Evolutionary conservation across 2,329 filamentous ascomycete genomes (phyloP).

Genomic region (Sordariomycetes sp.): DNA sequence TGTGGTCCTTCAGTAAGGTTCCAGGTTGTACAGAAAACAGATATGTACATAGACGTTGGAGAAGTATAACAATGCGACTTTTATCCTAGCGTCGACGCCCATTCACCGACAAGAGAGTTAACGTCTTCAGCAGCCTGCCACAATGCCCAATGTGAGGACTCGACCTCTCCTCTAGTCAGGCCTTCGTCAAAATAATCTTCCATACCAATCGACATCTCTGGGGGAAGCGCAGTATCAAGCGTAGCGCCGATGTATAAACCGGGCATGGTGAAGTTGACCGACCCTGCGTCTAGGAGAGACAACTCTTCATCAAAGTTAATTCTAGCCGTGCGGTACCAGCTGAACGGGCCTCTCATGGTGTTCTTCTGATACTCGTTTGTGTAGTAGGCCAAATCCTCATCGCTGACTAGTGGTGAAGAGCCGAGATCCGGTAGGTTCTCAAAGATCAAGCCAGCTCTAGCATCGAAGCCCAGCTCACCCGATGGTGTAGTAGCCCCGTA

Average conservation of each 20-base stretch:
- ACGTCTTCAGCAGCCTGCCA: constrained; percentile 61
- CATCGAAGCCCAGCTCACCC: constrained; percentile 46
- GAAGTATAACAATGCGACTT: constrained; percentile 17
- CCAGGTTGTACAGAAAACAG: no score
- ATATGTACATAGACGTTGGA: no score
- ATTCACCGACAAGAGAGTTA: constrained; percentile 58
- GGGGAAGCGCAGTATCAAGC: constrained; percentile 61
- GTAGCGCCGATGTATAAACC: constrained; percentile 66
- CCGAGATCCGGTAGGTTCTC: constrained; percentile 49
- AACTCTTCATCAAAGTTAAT: constrained; percentile 70
- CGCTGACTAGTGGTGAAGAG: constrained; percentile 48
- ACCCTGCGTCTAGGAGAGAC: constrained; percentile 43
- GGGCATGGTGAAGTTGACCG: constrained; percentile 41
- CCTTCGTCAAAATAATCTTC: constrained; percentile 47
- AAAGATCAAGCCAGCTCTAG: constrained; percentile 51
- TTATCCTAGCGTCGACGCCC: constrained; percentile 39
- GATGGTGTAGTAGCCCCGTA: constrained; percentile 55
- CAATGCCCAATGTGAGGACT: constrained; percentile 75
- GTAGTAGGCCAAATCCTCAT: constrained; percentile 70
- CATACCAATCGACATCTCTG: constrained; percentile 63
- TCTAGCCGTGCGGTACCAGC: constrained; percentile 77
- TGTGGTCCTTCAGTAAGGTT: no score
- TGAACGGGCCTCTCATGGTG: constrained; percentile 69
- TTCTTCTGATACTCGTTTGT: constrained; percentile 57
- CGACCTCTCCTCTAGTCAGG: constrained; percentile 54